phyloP scores from a whole-genome alignment of 441 rosid species.

The Corymbia calophylla region DNA sequence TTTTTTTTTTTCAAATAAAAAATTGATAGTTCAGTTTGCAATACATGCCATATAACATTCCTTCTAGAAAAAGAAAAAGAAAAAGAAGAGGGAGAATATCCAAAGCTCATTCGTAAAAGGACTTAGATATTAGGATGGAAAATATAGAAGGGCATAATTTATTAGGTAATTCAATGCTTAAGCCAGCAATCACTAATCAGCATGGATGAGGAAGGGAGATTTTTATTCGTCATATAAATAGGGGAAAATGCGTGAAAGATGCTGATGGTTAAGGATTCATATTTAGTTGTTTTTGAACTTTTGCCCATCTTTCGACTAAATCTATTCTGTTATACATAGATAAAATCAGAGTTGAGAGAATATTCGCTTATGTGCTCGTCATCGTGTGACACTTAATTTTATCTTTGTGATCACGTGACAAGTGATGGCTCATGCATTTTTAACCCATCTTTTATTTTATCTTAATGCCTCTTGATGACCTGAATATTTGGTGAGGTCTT shows the following conservation, averaged over 20 bases:
- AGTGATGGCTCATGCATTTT: neutral
- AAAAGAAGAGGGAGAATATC: neutral
- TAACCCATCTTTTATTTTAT: neutral
- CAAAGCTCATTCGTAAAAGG: neutral
- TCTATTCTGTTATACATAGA: neutral
- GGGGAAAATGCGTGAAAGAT: neutral
- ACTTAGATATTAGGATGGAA: neutral
- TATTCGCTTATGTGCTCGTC: neutral
- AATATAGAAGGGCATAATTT: neutral
- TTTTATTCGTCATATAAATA: neutral
- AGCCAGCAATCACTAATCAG: neutral
- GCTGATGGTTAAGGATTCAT: neutral
- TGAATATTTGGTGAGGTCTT: neutral
- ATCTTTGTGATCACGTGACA: accelerated
- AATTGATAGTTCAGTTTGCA: neutral
- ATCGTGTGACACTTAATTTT: neutral
- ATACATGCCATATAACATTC: neutral
- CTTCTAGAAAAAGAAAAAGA: neutral
- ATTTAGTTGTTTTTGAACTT: neutral
- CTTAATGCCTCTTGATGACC: neutral
- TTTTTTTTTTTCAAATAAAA: neutral
- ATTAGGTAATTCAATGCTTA: neutral
- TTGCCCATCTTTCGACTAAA: neutral
- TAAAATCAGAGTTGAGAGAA: neutral
- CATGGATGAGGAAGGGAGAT: neutral